Percentiles rank a stretch among this genome's conserved stretches.
These are phyloP conservation scores for Zostera marina DNA, from an alignment of 116 monocot genomes.

Conservation along the genomic window DNA sequence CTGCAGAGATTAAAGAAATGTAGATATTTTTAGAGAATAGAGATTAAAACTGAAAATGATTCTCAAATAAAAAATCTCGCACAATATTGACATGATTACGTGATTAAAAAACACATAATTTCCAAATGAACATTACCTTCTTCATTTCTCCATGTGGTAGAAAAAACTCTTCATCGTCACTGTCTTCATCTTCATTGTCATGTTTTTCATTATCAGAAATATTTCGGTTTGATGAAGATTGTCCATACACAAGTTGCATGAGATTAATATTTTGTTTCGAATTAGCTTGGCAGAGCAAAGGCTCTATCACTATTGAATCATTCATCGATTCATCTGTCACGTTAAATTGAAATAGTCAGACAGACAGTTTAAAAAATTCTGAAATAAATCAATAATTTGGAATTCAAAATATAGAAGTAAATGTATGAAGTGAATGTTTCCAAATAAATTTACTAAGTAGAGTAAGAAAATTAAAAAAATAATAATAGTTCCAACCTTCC, in stretches of 20 bases:
- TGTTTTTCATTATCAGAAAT: slow-evolving; percentile 5
- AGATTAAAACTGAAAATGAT: not conserved
- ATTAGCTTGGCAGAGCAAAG: slow-evolving; percentile 35
- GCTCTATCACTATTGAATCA: slow-evolving; percentile 76
- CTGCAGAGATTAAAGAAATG: slow-evolving; percentile 21
- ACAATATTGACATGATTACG: no score
- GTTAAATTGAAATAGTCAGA: not conserved
- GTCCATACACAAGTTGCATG: slow-evolving; percentile 86
- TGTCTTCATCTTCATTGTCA: slow-evolving; percentile 50
- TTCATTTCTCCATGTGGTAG: slow-evolving; percentile 51
- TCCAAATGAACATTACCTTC: slow-evolving; percentile 24
- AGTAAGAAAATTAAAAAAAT: not conserved
- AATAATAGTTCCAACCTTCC: slow-evolving; percentile 15
- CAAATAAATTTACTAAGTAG: not conserved
- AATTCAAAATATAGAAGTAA: not conserved
- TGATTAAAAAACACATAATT: not conserved
- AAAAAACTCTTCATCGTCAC: slow-evolving; percentile 73
- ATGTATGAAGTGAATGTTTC: not conserved
- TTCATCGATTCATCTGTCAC: slow-evolving; percentile 28
- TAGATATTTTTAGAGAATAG: not conserved
- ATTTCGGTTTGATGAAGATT: slow-evolving; percentile 11
- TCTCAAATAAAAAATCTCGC: not conserved
- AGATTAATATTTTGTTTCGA: slow-evolving; percentile 38
- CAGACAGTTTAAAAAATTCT: not conserved
- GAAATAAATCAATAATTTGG: not conserved